Conservation (phyloP, 2,329 filamentous ascomycete genomes). For the Trichoderma harzianum region DNA sequence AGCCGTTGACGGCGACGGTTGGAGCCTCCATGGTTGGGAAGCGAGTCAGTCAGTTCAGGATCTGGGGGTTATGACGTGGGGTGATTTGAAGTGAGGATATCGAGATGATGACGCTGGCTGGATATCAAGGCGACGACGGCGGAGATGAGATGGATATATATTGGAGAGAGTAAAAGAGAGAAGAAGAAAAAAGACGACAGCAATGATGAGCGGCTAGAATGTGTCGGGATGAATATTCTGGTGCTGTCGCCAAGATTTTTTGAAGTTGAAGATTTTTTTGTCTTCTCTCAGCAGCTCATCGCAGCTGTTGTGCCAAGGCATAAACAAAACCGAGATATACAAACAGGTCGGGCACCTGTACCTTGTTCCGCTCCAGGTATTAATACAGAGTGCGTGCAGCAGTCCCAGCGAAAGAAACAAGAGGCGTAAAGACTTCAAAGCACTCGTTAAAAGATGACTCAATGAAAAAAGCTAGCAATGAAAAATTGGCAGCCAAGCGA, state of each 20-base stretch:
- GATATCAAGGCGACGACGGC: background rate
- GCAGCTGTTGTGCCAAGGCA: background rate
- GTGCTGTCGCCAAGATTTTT: background rate
- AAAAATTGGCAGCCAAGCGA: background rate
- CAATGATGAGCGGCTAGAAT: background rate
- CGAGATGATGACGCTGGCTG: background rate
- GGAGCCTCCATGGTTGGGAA: background rate
- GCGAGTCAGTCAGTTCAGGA: background rate
- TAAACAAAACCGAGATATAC: background rate
- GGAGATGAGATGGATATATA: background rate
- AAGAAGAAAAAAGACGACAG: background rate
- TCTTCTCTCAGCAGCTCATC: background rate
- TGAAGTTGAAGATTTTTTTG: background rate
- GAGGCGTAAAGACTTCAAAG: background rate
- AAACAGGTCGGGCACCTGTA: background rate
- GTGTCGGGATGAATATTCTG: background rate
- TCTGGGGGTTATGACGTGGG: background rate
- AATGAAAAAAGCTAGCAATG: background rate
- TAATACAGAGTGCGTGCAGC: too few relatives aligned
- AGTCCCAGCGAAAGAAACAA: background rate
- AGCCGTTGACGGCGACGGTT: slow-evolving; percentile 24
- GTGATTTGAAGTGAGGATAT: background rate
- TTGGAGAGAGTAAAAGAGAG: background rate
- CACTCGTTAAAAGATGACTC: background rate
- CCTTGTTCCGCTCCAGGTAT: too few relatives aligned